Evolutionary conservation across 1,139 yeast species (phyloP), one percentile per base, ranked within the genome.

Genomic region (Saccharomycopsis crataegensis): DNA sequence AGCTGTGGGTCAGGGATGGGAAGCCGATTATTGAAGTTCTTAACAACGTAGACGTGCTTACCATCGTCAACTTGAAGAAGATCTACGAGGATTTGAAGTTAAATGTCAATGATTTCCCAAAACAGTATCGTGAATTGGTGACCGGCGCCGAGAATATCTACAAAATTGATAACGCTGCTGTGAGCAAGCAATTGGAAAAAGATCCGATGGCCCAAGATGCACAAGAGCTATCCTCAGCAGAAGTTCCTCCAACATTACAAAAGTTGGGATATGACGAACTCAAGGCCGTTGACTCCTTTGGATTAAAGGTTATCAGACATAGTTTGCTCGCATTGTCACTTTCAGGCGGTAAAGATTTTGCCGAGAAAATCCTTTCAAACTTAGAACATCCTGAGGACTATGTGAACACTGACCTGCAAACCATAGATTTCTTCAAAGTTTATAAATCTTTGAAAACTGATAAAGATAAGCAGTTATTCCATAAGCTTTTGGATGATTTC

Each of bases 261-360:
- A 83, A 86, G 61, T 77, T 78, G 48, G 80, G 83, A 44, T 70
- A 65, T 6, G 78, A 72, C 1, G 76, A 75, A 32, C 75, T 91
- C 52, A 69, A 70, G 45, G 77, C 95, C 0, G 96, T 89, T 7
- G 84, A 83, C 50, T 82, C 96, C 0, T 79, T 82, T 59, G 95
- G 96, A 6, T 76, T 91, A 69, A 84, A 83, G 62, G 85, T 85
- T 12, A 85, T 91, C 57, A 80, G 95, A 65, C 89, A 87, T 61
- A 80, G 95, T 1, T 73, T 91, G 42, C 65, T 82, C 43, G 96
- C 95, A 0, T 73, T 93, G 46, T 71, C 64, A 2, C 50, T 62
- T 43, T 64, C 66, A 56, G 34, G 43, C 32, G 59, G 59, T n/a
- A 53, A 50, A 7, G 48, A 56, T 34, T 54, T 54, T 38, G 58